Percentiles rank a stretch among this genome's conserved stretches.
These are phyloP conservation scores for Aspergillus sp. DNA, from an alignment of 2,329 filamentous ascomycete genomes.

Conservation along the genomic window DNA sequence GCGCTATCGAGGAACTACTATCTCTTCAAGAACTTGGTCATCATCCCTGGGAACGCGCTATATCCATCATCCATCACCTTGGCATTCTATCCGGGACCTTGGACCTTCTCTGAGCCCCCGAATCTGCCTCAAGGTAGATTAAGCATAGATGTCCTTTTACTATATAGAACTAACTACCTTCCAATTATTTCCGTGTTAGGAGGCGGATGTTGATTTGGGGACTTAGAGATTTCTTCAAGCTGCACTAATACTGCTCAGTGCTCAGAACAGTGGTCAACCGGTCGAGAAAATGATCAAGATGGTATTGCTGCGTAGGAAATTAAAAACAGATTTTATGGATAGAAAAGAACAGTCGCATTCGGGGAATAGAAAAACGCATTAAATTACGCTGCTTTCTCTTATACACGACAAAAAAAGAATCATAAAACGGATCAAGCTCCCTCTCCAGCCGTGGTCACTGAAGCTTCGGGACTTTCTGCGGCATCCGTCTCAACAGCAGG, in stretches of 20 bases:
- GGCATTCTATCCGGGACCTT: too few relatives aligned
- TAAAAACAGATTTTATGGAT: not conserved
- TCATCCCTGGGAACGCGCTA: too few relatives aligned
- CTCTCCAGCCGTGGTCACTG: slow-evolving; percentile 10
- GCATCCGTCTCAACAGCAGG: slow-evolving; percentile 12
- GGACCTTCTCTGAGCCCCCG: too few relatives aligned
- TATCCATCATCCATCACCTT: too few relatives aligned
- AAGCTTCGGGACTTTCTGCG: slow-evolving; percentile 5
- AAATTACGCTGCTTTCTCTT: slow-evolving; percentile 6
- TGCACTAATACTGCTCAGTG: not conserved
- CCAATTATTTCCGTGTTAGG: too few relatives aligned
- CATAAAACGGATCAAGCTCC: slow-evolving; percentile 5
- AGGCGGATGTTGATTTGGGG: slow-evolving; percentile 1
- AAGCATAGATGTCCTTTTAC: too few relatives aligned
- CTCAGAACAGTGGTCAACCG: not conserved
- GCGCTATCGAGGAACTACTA: too few relatives aligned
- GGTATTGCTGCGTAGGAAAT: not conserved
- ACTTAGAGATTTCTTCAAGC: slow-evolving; percentile 9
- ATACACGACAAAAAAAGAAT: slow-evolving; percentile 7
- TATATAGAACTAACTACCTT: too few relatives aligned
- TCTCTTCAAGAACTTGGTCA: too few relatives aligned
- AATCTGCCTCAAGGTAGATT: too few relatives aligned
- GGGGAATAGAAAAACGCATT: not conserved
- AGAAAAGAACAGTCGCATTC: too few relatives aligned
- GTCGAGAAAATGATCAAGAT: too few relatives aligned